Evolutionary conservation across 176 grass and related monocot species (phyloP).

Genomic region (Eragrostis nindensis): DNA sequence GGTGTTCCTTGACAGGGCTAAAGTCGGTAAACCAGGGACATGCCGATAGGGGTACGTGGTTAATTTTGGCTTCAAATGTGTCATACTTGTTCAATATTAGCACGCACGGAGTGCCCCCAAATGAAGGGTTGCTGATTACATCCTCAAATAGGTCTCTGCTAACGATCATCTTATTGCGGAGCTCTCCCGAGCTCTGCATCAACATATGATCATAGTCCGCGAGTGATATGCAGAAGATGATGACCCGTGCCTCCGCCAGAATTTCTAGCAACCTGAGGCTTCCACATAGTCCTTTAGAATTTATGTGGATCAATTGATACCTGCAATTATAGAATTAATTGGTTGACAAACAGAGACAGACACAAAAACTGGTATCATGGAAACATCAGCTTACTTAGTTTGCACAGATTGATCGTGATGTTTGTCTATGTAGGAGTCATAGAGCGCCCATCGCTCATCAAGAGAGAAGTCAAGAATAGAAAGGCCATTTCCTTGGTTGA

Average conservation of each 20-base stretch:
- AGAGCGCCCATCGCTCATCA: slow-evolving; percentile 53
- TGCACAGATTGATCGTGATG: slow-evolving; percentile 43
- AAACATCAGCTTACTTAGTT: slow-evolving; percentile 53
- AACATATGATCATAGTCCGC: slow-evolving; percentile 61
- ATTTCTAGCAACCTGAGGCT: slow-evolving; percentile 73
- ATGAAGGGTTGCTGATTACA: slow-evolving; percentile 55
- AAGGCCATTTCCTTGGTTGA: slow-evolving; percentile 73
- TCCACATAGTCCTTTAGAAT: slow-evolving; percentile 56
- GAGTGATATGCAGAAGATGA: slow-evolving; percentile 69
- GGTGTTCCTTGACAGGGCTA: slow-evolving; percentile 57
- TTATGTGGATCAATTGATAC: slow-evolving; percentile 63
- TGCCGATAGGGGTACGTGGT: slow-evolving; percentile 29
- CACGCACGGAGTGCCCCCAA: slow-evolving; percentile 52
- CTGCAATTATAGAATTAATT: no score
- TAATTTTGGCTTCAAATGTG: slow-evolving; percentile 62
- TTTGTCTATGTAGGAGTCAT: slow-evolving; percentile 55
- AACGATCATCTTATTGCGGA: slow-evolving; percentile 70
- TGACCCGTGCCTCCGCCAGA: slow-evolving; percentile 62
- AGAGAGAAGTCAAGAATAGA: slow-evolving; percentile 69
- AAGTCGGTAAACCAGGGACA: slow-evolving; percentile 72
- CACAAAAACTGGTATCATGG: background rate
- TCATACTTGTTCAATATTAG: slow-evolving; percentile 79
- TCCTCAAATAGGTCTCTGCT: slow-evolving; percentile 67
- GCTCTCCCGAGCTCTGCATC: slow-evolving; percentile 31
- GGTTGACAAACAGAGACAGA: no score